Conservation (phyloP, 139 green algal genomes). For the Coccomyxa sp. region DNA sequence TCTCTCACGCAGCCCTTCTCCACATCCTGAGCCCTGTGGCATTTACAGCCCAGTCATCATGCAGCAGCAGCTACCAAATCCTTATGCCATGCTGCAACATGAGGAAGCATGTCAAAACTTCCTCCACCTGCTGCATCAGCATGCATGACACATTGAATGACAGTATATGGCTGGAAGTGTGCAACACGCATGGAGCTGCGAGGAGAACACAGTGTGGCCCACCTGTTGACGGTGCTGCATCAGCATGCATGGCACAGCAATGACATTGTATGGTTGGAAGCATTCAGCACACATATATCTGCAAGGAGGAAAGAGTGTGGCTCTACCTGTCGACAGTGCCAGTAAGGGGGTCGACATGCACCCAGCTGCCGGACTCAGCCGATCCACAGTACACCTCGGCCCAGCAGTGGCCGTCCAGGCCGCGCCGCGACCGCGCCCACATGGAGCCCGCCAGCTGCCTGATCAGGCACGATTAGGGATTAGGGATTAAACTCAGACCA, state of each 20-base stretch:
- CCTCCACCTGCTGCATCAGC: too few relatives aligned
- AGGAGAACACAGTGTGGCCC: background rate
- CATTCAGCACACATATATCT: too few relatives aligned
- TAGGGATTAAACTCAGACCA: too few relatives aligned
- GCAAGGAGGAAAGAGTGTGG: background rate
- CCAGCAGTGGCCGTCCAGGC: constrained; percentile 38
- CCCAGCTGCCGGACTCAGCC: constrained; percentile 56
- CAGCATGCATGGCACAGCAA: too few relatives aligned
- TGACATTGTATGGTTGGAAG: too few relatives aligned
- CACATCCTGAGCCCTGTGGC: constrained; percentile 19
- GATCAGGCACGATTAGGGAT: background rate
- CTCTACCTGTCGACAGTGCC: constrained; percentile 58
- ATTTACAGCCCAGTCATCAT: background rate
- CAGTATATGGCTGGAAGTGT: too few relatives aligned
- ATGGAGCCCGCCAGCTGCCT: background rate
- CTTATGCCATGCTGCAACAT: too few relatives aligned
- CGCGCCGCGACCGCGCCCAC: constrained; percentile 1
- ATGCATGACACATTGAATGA: too few relatives aligned
- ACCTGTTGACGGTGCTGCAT: constrained; percentile 51
- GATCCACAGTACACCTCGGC: constrained; percentile 79
- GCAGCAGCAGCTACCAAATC: background rate
- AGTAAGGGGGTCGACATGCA: constrained; percentile 65
- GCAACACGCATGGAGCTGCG: too few relatives aligned
- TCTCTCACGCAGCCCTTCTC: constrained; percentile 13
- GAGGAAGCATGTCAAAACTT: too few relatives aligned